Percentiles rank a stretch among this genome's conserved stretches.
These are phyloP conservation scores for Psilocybe azurescens DNA, from an alignment of 768 basidiomycete genomes.

Conservation along the genomic window DNA sequence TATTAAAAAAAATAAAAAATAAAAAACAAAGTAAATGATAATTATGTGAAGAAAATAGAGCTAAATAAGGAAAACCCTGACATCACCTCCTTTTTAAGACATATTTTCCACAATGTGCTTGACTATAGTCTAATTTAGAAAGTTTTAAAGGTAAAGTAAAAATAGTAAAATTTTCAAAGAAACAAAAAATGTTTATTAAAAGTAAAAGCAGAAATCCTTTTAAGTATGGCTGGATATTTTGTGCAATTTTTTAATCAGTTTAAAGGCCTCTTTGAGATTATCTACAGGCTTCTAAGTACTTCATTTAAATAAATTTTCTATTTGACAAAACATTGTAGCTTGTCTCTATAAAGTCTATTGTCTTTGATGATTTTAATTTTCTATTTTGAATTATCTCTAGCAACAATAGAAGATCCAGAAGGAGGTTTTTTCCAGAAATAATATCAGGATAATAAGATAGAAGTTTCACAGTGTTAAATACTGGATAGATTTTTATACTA, in stretches of 20 bases:
- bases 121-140: neutral
- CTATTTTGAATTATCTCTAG: conserved; percentile 6
- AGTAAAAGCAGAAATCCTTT: conserved; percentile 4
- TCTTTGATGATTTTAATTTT: conserved; percentile 13
- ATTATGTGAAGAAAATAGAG: too few species aligned
- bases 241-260: neutral
- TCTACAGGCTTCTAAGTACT: conserved; percentile 5
- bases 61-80: neutral
- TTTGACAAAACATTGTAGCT: conserved; percentile 16
- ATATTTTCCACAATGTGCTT: conserved; percentile 10
- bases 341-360: conserved; percentile 12
- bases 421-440: neutral
- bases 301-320: conserved; percentile 10
- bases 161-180: neutral
- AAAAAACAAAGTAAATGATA: too few species aligned
- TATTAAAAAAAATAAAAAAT: too few species aligned
- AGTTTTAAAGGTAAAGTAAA: neutral
- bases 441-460: neutral
- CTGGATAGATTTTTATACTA: neutral
- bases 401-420: conserved; percentile 3
- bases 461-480: neutral
- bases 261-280: neutral
- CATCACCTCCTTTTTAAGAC: conserved; percentile 1
- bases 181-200: conserved; percentile 3
- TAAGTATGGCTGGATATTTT: neutral